Base-by-base conservation (phyloP, 345 rosid genomes). In the Eucalyptus erythrocorys region DNA sequence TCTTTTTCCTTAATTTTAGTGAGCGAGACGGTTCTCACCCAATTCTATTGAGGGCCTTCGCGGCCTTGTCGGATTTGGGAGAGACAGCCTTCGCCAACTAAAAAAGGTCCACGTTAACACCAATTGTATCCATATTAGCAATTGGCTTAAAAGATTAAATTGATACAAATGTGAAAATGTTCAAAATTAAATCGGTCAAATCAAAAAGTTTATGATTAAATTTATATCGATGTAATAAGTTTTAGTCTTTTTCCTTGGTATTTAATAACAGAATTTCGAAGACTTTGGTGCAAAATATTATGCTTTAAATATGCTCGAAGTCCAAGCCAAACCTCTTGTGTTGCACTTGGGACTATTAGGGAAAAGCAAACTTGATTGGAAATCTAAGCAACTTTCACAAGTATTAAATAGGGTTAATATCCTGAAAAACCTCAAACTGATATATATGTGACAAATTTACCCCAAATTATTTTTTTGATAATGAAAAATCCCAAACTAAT, bases 141-240 rank as follows among this genome's bases (percentile, higher is more conserved):
- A 51, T 51, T 51, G 24, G 53, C 0, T 19, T 0, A 0, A 7
- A 19, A 51, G 24, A 51, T 51, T 3, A 51, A 51, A 21, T 55
- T 4, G 6, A 55, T 55, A 55, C 6, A 22, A 9, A 10, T 55
- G 3, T 55, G 30, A 22, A 55, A 9, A 55, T 55, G 0, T 0
- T 55, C 13, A 4, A 55, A 21, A 55, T 0, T 2, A 55, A 55
- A 55, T 55, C 0, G 6, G 6, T 55, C 0, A 22, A 55, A 55
- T 55, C 6, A 0, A 0, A 55, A 55, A 55, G 0, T 55, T 55
- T 2, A 55, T 2, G 0, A 55, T 55, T 22, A 0, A 55, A 22
- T 55, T 4, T 2, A 24, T 55, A 55, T 24, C 3, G 6, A 55
- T 24, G 27, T 5, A 55, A 24, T 10, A 55, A 55, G 30, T 55